These are phyloP conservation scores for Prunus salicina DNA, from an alignment of 306 rosid genomes.

Conservation along the genomic window DNA sequence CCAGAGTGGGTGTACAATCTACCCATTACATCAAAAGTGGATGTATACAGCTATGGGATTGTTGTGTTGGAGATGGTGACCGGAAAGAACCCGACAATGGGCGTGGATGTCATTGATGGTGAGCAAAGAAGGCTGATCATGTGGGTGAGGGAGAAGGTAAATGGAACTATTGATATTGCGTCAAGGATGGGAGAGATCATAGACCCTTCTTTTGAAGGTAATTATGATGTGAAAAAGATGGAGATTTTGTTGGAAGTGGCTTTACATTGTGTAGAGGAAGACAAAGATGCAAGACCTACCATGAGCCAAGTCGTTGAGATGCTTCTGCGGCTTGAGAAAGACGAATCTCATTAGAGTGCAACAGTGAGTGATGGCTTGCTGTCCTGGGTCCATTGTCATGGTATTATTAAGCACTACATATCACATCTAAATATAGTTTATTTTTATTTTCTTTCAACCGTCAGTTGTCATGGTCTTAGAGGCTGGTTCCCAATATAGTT, in stretches of 20 bases:
- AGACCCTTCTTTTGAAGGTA: slow-evolving; percentile 29
- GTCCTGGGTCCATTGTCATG: not conserved
- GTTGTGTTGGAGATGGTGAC: slow-evolving; percentile 49
- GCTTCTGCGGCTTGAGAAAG: slow-evolving; percentile 17
- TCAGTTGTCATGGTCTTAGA: too few relatives aligned
- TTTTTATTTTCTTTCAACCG: too few relatives aligned
- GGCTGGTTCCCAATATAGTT: too few relatives aligned
- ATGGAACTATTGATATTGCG: not conserved
- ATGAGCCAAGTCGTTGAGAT: slow-evolving; percentile 54
- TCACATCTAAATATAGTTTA: too few relatives aligned
- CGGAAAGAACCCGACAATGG: slow-evolving; percentile 18
- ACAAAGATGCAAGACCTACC: slow-evolving; percentile 54
- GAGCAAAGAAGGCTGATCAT: slow-evolving; percentile 18
- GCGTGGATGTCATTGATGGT: not conserved
- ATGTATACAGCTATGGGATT: slow-evolving; percentile 60
- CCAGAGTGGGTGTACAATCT: slow-evolving; percentile 60
- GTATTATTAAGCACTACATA: not conserved
- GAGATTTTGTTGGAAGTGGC: slow-evolving; percentile 34
- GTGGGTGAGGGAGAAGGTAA: slow-evolving; percentile 42
- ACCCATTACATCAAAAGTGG: slow-evolving; percentile 61
- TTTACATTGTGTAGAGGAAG: slow-evolving; percentile 53
- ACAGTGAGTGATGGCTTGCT: not conserved
- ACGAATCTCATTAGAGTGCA: not conserved
- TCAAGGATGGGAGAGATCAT: slow-evolving; percentile 43
- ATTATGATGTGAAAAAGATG: slow-evolving; percentile 28